Evolutionary conservation across 306 rosid species (phyloP).

Genomic region (Herpetospermum pedunculosum): DNA sequence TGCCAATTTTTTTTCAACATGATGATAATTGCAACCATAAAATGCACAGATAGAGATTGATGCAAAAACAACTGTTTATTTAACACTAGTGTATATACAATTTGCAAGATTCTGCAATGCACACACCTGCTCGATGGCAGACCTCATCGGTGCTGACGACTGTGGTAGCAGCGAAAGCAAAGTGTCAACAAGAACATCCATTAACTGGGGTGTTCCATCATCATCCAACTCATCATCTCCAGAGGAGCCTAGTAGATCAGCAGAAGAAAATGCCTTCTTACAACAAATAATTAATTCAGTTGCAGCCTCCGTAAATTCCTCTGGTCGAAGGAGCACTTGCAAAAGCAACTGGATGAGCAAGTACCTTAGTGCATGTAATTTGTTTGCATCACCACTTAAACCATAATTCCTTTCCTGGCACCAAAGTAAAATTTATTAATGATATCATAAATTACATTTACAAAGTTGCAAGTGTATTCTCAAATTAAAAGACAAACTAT

Average conservation of each 20-base stretch:
- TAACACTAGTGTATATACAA: conserved; percentile 1
- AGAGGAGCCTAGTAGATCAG: conserved; percentile 47
- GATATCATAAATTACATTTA: not conserved
- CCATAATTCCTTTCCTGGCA: conserved; percentile 65
- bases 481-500: not conserved
- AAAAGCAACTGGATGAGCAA: conserved; percentile 82
- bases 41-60: not conserved
- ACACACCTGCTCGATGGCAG: conserved; percentile 86
- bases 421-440: not conserved
- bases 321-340: conserved; percentile 76
- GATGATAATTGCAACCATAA: not conserved
- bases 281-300: conserved; percentile 75
- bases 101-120: conserved; percentile 5
- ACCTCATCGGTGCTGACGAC: conserved; percentile 75
- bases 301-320: conserved; percentile 76
- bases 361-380: conserved; percentile 63
- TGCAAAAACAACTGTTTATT: not conserved
- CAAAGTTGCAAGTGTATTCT: not conserved
- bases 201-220: conserved; percentile 53
- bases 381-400: conserved; percentile 33
- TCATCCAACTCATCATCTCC: conserved; percentile 51
- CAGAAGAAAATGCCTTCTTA: conserved; percentile 49
- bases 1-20: not conserved
- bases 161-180: conserved; percentile 85
- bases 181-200: conserved; percentile 93